These are phyloP conservation scores for Rhizopogon vesiculosus DNA, from an alignment of 768 basidiomycete genomes.

Conservation along the genomic window DNA sequence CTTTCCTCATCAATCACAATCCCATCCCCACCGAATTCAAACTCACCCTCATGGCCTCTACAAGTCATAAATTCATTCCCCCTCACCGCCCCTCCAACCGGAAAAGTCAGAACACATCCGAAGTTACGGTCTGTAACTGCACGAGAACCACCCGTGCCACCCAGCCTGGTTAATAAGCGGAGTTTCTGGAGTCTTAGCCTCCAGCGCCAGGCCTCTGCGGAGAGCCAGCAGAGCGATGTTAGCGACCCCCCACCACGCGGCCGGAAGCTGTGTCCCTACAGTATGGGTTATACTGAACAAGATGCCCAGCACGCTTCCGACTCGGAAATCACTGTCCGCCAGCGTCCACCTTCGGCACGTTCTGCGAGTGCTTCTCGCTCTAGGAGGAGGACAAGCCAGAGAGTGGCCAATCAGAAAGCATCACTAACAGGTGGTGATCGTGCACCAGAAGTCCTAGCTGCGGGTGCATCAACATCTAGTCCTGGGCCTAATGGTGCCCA, in stretches of 20 bases:
- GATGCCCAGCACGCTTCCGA: background rate
- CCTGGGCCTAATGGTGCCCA: background rate
- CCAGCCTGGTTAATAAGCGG: conserved; percentile 24
- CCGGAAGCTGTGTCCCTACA: conserved; percentile 6
- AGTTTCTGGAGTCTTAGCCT: conserved; percentile 17
- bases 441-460: background rate
- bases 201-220: conserved; percentile 22
- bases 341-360: background rate
- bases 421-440: background rate
- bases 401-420: background rate
- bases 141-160: conserved; percentile 28
- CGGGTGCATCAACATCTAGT: background rate
- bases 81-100: conserved; percentile 22
- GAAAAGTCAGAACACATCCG: conserved; percentile 22
- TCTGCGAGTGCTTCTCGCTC: background rate
- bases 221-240: conserved; percentile 24
- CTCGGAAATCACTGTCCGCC: background rate
- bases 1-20: conserved; percentile 15
- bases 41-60: conserved; percentile 20
- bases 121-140: conserved; percentile 22
- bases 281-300: background rate
- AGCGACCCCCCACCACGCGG: conserved; percentile 13
- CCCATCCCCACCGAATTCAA: conserved; percentile 18
- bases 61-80: conserved; percentile 27
- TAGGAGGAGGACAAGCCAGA: background rate